Evolutionary conservation across 352 stramenopile genomes (phyloP).

Genomic region (Phytophthora quininea): DNA sequence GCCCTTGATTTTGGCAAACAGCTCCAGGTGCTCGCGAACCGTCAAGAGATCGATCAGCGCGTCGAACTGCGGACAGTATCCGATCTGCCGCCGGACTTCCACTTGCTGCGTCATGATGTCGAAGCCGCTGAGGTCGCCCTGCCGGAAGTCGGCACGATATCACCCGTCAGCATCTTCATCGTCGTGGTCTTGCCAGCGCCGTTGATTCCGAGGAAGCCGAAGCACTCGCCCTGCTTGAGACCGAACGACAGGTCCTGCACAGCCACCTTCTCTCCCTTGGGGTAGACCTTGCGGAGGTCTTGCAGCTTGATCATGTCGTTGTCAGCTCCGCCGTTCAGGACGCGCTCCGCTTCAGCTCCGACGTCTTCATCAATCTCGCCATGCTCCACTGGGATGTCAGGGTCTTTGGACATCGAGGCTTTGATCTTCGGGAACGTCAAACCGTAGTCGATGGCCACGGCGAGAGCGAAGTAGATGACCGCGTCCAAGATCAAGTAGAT

Average conservation of each 20-base stretch:
- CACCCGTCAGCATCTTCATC: conserved; percentile 91
- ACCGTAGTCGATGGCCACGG: conserved; percentile 63
- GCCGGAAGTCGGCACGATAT: conserved; percentile 46
- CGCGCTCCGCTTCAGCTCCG: conserved; percentile 44
- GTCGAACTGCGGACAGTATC: conserved; percentile 92
- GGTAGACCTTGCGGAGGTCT: conserved; percentile 88
- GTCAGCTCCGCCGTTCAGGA: conserved; percentile 36
- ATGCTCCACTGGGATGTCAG: conserved; percentile 31
- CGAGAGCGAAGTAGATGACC: conserved; percentile 41
- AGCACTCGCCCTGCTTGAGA: conserved; percentile 86
- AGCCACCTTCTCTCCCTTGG: conserved; percentile 73
- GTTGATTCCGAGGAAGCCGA: conserved; percentile 93
- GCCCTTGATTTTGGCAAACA: conserved; percentile 90
- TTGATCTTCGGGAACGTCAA: conserved; percentile 73
- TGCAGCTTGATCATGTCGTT: conserved; percentile 60
- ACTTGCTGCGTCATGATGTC: conserved; percentile 67
- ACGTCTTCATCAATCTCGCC: conserved; percentile 63
- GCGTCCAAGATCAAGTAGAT: conserved; percentile 59
- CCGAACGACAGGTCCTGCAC: conserved; percentile 78
- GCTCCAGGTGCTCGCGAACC: conserved; percentile 78
- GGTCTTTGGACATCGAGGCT: conserved; percentile 58
- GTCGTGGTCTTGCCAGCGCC: conserved; percentile 93
- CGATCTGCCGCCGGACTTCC: conserved; percentile 66
- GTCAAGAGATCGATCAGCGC: conserved; percentile 82
- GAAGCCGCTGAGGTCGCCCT: conserved; percentile 49